phyloP scores from a whole-genome alignment of 2,329 filamentous ascomycete species.

The Scedosporium boydii region DNA sequence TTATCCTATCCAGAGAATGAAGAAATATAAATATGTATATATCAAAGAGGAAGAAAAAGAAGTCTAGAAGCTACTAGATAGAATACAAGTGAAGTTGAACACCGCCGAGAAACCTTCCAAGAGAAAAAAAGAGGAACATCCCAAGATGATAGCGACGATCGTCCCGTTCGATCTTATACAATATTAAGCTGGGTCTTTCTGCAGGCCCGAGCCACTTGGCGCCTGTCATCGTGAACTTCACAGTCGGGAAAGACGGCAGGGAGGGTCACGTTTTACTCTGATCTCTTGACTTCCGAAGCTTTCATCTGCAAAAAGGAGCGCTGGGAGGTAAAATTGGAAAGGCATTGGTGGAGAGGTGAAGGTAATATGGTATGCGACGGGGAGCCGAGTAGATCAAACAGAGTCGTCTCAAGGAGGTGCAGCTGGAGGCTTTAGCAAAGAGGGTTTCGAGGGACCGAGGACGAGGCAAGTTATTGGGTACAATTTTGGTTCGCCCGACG shows the following conservation, averaged over 20 bases:
- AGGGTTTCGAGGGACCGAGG: neutral
- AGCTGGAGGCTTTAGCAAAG: neutral
- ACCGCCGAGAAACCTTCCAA: neutral
- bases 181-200: neutral
- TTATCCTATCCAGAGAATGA: conserved; percentile 9
- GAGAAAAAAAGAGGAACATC: conserved; percentile 1
- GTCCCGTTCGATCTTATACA: conserved; percentile 1
- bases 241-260: neutral
- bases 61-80: conserved; percentile 2
- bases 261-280: neutral
- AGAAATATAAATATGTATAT: neutral
- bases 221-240: neutral
- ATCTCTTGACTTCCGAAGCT: neutral
- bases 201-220: too few relatives aligned
- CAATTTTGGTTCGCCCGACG: neutral
- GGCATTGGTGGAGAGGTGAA: neutral
- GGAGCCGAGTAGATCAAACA: conserved; percentile 2
- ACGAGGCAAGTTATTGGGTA: neutral
- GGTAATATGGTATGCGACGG: neutral
- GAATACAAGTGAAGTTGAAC: neutral
- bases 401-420: neutral
- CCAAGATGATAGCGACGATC: neutral
- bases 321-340: too few relatives aligned
- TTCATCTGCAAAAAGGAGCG: neutral
- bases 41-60: neutral